phyloP scores from a whole-genome alignment of 495 filamentous ascomycete genomes.

The Stereocaulon alpinum region DNA sequence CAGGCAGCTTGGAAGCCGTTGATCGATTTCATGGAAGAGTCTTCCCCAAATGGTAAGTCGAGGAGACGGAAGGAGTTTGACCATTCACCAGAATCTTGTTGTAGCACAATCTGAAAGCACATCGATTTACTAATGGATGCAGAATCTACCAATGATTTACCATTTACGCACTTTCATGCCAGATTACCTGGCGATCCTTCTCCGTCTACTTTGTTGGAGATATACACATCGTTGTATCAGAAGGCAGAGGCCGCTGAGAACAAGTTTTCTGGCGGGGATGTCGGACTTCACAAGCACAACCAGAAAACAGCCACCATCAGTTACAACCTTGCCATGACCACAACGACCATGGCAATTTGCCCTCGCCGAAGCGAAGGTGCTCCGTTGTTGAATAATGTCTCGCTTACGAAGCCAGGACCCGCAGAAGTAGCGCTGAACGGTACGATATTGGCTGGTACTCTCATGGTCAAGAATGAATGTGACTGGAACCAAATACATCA shows the following conservation, averaged over 20 bases:
- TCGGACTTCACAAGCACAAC: not conserved
- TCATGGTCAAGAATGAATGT: constrained; percentile 63
- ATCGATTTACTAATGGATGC: constrained; percentile 14
- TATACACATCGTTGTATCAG: constrained; percentile 30
- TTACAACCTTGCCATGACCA: constrained; percentile 74
- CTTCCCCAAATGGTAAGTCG: constrained; percentile 19
- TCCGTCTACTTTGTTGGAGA: constrained; percentile 32
- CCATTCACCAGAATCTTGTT: not conserved
- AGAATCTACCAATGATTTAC: constrained; percentile 30
- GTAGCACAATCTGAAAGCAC: not conserved
- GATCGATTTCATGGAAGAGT: constrained; percentile 32
- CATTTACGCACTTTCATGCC: constrained; percentile 43
- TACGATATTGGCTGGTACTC: constrained; percentile 67
- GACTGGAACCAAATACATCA: constrained; percentile 58
- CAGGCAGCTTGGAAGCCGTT: constrained; percentile 41
- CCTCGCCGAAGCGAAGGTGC: constrained; percentile 45
- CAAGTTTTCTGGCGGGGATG: not conserved
- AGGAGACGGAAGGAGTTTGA: constrained; percentile 1
- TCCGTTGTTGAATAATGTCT: constrained; percentile 22
- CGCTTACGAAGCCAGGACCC: constrained; percentile 25
- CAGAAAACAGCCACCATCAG: constrained; percentile 49
- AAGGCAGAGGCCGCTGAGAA: not conserved
- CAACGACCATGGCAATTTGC: constrained; percentile 54
- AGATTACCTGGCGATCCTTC: constrained; percentile 33
- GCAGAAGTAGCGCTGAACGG: constrained; percentile 57